Evolutionary conservation across 2,329 filamentous ascomycete genomes (phyloP).

Genomic region (Microascus cirrosus): DNA sequence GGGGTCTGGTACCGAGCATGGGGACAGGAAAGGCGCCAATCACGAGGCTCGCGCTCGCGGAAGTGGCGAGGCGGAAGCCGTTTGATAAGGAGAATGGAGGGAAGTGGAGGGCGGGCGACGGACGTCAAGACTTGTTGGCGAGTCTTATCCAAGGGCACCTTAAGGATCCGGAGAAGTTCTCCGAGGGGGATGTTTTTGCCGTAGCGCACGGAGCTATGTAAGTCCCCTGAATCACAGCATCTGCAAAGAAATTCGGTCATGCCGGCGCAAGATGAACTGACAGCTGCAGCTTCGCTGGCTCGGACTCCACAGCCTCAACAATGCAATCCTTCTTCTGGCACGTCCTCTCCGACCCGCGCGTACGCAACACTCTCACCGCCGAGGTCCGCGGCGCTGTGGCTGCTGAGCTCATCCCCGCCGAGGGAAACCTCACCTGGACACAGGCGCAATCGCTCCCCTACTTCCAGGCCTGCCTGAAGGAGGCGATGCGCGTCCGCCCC

Average conservation of each 20-base stretch:
- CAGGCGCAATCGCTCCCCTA: constrained; percentile 38
- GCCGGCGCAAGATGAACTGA: background rate
- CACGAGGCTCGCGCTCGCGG: constrained; percentile 39
- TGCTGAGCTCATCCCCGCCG: constrained; percentile 18
- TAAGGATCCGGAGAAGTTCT: constrained; percentile 33
- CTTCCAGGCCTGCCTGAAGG: constrained; percentile 45
- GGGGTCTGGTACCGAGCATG: constrained; percentile 24
- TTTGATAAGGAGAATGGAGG: constrained; percentile 33
- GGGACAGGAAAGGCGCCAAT: constrained; percentile 33
- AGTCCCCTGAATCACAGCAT: constrained; percentile 15
- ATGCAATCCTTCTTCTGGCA: constrained; percentile 47
- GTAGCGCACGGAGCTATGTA: constrained; percentile 46
- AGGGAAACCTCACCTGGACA: constrained; percentile 33
- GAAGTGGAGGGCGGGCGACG: constrained; percentile 22
- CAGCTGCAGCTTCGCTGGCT: constrained; percentile 40
- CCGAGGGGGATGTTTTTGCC: constrained; percentile 42
- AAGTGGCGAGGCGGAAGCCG: constrained; percentile 32
- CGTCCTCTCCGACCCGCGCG: constrained; percentile 28
- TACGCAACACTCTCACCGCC: constrained; percentile 24
- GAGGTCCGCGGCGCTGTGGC: constrained; percentile 33
- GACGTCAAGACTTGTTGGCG: constrained; percentile 37
- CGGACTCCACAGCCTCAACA: constrained; percentile 48
- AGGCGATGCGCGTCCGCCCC: constrained; percentile 43
- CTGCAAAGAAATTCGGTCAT: no score
- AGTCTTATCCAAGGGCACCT: constrained; percentile 40